Base-by-base conservation (phyloP, 1,284 basidiomycete species). In the Pseudozyma hubeiensis region DNA sequence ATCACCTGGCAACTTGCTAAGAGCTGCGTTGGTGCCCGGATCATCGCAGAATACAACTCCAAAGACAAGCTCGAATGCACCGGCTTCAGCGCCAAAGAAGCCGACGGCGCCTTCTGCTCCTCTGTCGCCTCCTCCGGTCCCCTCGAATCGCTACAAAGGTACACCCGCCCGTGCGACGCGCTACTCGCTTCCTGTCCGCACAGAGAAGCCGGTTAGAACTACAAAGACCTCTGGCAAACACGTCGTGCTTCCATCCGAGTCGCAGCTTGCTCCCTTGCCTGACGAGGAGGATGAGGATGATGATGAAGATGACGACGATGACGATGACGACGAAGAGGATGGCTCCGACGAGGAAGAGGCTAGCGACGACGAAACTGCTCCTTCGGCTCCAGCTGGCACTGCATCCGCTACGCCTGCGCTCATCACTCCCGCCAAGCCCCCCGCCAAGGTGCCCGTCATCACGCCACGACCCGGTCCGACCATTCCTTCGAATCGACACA, bases 141-240 rank as follows among this genome's bases (percentile, higher is more conserved):
- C 54, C 4, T 58, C 53, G 24, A 77, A 67, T 56, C 51, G 72
- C 13, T 77, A 77, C 57, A 83, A 84, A 45, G 82, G 82, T 13
- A 84, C 82, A 3, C 82, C 82, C 0, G 74, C 81, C 30, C 70
- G 81, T 14, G 62, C 79, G 0, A 81, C 75, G 14, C 77, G 81
- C 31, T 84, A 84, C 62, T 83, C 81, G 41, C 68, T 84, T 14
- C 82, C 82, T 5, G 81, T 83, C 5, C 71, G 82, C 7, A 54
- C 81, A 8, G 82, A 84, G 49, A 84, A 83, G 74, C 90, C 62
- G 86, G 93, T 85, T 4, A 88, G 94, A 48, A 92, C 93, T 0
- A 94, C 93, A 14, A 97, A 97, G 86, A 94, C 92, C 1, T 92
- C 91, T 0, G 93, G 95, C 78, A 93, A 93, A 82, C 92, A 96